These are phyloP conservation scores for Globisporangium middletonii DNA, from an alignment of 352 stramenopile genomes.

Conservation along the genomic window DNA sequence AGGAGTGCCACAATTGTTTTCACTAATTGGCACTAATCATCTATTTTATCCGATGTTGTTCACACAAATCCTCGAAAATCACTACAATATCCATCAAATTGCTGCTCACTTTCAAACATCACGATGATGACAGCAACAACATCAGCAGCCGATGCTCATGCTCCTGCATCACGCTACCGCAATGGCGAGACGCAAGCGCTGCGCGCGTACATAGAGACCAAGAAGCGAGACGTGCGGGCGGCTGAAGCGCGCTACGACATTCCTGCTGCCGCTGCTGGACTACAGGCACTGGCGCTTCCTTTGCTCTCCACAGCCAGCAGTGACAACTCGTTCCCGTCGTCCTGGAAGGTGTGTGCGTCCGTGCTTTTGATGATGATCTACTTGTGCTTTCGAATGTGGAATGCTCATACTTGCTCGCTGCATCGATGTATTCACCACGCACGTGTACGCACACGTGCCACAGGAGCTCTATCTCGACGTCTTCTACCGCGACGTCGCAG, in stretches of 20 bases:
- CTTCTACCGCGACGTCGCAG: conserved; percentile 51
- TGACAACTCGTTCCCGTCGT: conserved; percentile 20
- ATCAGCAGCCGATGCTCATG: no score
- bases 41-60: no score
- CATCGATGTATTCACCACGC: not conserved
- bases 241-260: conserved; percentile 52
- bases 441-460: not conserved
- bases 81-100: no score
- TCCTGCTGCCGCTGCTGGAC: conserved; percentile 13
- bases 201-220: conserved; percentile 39
- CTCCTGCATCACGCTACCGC: not conserved
- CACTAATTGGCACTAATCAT: no score
- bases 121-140: no score
- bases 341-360: conserved; percentile 38
- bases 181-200: conserved; percentile 11
- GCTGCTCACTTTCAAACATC: no score
- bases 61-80: no score
- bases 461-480: conserved; percentile 45
- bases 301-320: conserved; percentile 11
- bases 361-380: not conserved
- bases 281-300: conserved; percentile 33
- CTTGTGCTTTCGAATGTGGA: not conserved
- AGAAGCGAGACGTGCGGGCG: conserved; percentile 35
- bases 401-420: not conserved
- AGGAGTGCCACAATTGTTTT: no score